phyloP scores from a whole-genome alignment of 768 basidiomycete genomes.

The Trametes coccinea region DNA sequence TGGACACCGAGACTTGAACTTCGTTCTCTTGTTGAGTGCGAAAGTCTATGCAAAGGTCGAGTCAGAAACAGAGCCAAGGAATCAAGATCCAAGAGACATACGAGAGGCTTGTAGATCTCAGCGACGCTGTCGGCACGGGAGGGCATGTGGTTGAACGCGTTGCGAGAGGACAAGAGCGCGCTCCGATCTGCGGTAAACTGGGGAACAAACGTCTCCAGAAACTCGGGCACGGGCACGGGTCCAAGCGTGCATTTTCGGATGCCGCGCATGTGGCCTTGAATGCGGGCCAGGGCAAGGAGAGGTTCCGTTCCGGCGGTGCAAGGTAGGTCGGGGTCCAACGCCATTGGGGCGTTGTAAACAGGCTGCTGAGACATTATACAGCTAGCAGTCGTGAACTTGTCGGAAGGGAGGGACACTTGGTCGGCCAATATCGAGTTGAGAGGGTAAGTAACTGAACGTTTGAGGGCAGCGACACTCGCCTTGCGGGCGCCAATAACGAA shows the following conservation, averaged over 20 bases:
- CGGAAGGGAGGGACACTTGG: too few species aligned
- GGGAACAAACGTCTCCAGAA: neutral
- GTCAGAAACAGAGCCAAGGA: too few species aligned
- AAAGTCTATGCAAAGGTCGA: conserved; percentile 21
- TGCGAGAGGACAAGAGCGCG: neutral
- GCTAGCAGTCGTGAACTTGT: too few species aligned
- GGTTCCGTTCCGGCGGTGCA: neutral
- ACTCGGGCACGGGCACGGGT: conserved; percentile 11
- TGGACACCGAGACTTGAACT: conserved; percentile 4
- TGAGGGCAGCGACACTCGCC: too few species aligned
- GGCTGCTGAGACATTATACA: neutral
- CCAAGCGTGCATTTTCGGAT: neutral
- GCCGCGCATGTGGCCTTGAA: neutral
- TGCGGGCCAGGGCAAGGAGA: neutral
- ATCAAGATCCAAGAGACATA: neutral
- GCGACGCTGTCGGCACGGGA: neutral
- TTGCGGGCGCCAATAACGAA: too few species aligned
- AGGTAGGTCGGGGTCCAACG: neutral
- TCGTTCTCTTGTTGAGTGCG: neutral
- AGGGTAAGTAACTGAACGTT: too few species aligned
- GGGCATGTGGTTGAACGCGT: conserved; percentile 4
- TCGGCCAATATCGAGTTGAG: too few species aligned
- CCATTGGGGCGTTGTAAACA: neutral
- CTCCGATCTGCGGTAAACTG: neutral
- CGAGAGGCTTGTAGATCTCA: neutral